Evolutionary conservation across 257 asterid species (phyloP), one percentile per base, ranked within the genome.

Genomic region (Solanum appendiculatum): DNA sequence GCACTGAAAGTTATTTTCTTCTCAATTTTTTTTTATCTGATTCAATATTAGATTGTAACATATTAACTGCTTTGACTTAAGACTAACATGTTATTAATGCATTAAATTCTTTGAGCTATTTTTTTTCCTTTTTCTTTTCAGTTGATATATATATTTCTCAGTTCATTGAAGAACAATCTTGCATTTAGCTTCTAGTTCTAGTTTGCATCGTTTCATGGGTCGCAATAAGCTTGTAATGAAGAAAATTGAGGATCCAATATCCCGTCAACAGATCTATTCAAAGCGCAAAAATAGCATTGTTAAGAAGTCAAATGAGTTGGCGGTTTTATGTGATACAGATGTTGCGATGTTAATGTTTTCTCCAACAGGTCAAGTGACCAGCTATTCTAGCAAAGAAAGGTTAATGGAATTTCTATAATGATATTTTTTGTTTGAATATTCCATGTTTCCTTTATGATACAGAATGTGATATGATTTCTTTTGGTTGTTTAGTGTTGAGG

Each of bases 291-390:
- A 95, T 23, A 93, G 93, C 29, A 83, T 95, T 21, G 42, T 95
- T 39, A 95, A 94, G 89, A 95, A 95, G 89, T 94, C 96, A 12
- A 83, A 84, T 23, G 97, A 95, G 89, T 92, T 95, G 12, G 80
- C 97, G 0, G 88, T 95, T 34, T 74, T 95, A n/a, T 94, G 98
- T 46, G 97, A 92, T 25, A 91, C 95, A 3, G 95, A 94, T 39
- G 96, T 95, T 3, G 97, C 91, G 82, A 91, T 95, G 64, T 70
- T 95, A 85, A 89, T 95, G 94, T 95, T 94, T 75, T 92, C 98
- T 6, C 98, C 96, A 69, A 84, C 88, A 31, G 96, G 97, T 36
- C 92, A 90, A n/a, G 91, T 94, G 85, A 88, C 93, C 48, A 39
- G 88, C 89, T 94, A 89, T 23, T 91, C 98, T 44, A 91, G 92